A percentile compares a stretch with the other conserved stretches of the same genome.
phyloP scores from a whole-genome alignment of 306 rosid species.

The Gillenia trifoliata region DNA sequence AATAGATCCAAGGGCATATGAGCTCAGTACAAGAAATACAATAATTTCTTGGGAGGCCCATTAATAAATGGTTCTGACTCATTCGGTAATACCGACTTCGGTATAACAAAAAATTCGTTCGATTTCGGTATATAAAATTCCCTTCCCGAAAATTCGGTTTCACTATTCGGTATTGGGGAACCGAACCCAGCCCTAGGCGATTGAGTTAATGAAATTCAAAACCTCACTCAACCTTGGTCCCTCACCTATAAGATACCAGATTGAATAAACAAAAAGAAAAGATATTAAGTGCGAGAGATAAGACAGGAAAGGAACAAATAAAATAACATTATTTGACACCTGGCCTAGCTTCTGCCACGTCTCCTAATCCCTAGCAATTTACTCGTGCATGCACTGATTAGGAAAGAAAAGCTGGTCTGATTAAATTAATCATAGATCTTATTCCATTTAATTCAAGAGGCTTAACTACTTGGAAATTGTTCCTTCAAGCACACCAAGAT shows the following conservation, averaged over 20 bases:
- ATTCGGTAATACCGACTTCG: too few relatives aligned
- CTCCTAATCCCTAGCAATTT: neutral
- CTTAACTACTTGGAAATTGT: conserved; percentile 25
- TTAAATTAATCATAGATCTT: neutral
- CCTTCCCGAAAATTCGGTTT: too few relatives aligned
- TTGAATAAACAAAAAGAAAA: neutral
- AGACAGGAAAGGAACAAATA: neutral
- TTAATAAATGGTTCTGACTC: too few relatives aligned
- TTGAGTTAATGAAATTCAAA: neutral
- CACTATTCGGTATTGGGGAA: too few relatives aligned
- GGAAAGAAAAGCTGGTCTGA: neutral
- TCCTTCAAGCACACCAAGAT: neutral
- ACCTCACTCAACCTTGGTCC: neutral
- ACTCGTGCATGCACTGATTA: conserved; percentile 24
- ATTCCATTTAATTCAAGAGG: neutral
- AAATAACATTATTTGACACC: neutral
- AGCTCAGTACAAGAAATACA: too few relatives aligned
- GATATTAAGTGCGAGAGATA: neutral
- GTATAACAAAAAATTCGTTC: too few relatives aligned
- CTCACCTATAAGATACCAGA: neutral
- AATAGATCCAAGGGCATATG: too few relatives aligned
- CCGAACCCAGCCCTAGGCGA: too few relatives aligned
- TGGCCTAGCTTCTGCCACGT: conserved; percentile 39
- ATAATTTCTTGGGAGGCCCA: too few relatives aligned
- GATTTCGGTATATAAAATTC: too few relatives aligned